phyloP scores from a whole-genome alignment of 164 flowering plant species.

The Magnolia officinalis region DNA sequence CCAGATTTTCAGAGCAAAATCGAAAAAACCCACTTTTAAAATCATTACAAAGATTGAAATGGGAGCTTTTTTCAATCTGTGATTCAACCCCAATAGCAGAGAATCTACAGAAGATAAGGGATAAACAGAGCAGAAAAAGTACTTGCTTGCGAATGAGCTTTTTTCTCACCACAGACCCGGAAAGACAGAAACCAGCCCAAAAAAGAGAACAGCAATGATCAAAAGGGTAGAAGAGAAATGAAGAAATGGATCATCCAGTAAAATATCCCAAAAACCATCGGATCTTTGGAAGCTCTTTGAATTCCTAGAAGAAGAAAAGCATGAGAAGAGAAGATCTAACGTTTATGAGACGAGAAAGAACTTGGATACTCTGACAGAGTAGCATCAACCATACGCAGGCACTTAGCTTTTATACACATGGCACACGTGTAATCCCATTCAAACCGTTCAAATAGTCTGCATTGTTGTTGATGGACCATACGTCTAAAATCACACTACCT shows the following conservation, averaged over 20 bases:
- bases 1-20: not conserved
- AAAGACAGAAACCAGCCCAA: not conserved
- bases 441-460: no score
- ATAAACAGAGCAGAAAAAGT: not conserved
- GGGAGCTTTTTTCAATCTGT: not conserved
- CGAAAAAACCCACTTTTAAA: slow-evolving; percentile 1
- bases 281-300: no score
- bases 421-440: no score
- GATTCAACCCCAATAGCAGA: not conserved
- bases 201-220: not conserved
- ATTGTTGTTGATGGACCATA: no score
- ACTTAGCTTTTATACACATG: no score
- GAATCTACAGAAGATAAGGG: not conserved
- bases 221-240: not conserved
- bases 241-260: not conserved
- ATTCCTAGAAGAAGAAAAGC: no score
- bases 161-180: not conserved
- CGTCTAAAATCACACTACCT: no score
- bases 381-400: no score
- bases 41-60: not conserved
- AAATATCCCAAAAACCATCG: not conserved
- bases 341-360: no score
- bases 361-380: no score
- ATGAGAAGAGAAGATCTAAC: no score
- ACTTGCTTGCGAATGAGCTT: not conserved